Base-by-base conservation (phyloP, 257 asterid species). In the Penstemon davidsonii region DNA sequence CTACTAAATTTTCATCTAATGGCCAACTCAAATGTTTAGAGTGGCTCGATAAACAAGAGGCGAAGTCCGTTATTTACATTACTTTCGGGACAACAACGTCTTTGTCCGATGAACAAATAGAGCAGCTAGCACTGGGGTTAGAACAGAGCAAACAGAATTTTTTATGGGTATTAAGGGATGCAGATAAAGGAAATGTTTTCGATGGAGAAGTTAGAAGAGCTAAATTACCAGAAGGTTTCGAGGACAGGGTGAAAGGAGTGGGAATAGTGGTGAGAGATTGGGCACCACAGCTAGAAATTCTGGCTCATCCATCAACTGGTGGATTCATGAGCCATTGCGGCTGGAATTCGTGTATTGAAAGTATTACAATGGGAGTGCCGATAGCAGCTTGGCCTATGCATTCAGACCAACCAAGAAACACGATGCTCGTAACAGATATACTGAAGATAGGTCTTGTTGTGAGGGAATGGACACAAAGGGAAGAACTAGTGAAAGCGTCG, bases 301-400 rank as follows among this genome's bases (percentile, higher is more conserved):
- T 81, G 56, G 83, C 59, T 0, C 86, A 81, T 55, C 10, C 13
- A 0, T 47, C 86, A 1, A 69, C 72, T 0, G 83, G 86, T 4
- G 86, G 83, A 42, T 79, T 79, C 43, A 41, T 79, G 78, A 73
- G 77, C 50, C 84, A 76, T 37, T 76, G 82, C 3, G 86, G 86
- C 2, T 81, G 83, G 83, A 78, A 78, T 58, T 81, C 85, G 0
- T 74, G 85, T 45, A 62, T 72, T 0, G 85, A 81, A 64, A 81
- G 86, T 33, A 69, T 81, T 0, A 64, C 57, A 4, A 42, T 37
- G 68, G 86, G 86, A 7, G 86, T 81, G 71, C 80, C 86, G 0
- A 62, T 81, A 0, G 86, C 79, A 0, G 74, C 80, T 0, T 81
- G 86, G 86, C 86, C 86, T 0, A 78, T 81, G 79, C 86, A 78